Evolutionary conservation across 2,329 filamentous ascomycete genomes (phyloP).

Genomic region (Fusarium odoratissimum): DNA sequence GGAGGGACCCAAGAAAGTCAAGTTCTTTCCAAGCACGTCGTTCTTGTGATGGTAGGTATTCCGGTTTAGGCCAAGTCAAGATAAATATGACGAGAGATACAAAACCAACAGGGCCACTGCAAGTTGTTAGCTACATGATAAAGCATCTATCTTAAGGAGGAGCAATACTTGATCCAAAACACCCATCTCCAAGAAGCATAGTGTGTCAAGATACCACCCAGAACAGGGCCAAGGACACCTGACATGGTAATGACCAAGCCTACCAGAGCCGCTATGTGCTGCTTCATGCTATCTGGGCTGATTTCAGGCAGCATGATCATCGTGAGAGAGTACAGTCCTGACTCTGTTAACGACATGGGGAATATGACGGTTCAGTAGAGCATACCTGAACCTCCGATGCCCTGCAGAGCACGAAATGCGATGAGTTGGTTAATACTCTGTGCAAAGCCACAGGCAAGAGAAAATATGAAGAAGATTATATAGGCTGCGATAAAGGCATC

Average conservation of each 20-base stretch:
- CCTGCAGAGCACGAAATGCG: constrained; percentile 61
- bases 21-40: constrained; percentile 61
- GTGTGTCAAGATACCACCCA: constrained; percentile 63
- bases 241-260: constrained; percentile 61
- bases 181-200: constrained; percentile 65
- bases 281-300: constrained; percentile 53
- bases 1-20: constrained; percentile 64
- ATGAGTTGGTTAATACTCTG: constrained; percentile 57
- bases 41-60: constrained; percentile 53
- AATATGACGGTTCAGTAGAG: background rate
- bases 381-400: constrained; percentile 62
- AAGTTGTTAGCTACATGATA: background rate
- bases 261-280: constrained; percentile 59
- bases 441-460: constrained; percentile 62
- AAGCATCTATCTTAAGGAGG: background rate
- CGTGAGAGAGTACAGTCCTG: constrained; percentile 65
- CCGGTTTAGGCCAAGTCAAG: constrained; percentile 61
- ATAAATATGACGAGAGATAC: constrained; percentile 61
- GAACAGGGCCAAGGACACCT: constrained; percentile 63
- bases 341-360: background rate
- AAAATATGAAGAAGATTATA: constrained; percentile 66
- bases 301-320: constrained; percentile 67
- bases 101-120: constrained; percentile 62
- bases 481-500: constrained; percentile 63
- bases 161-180: constrained; percentile 67